A percentile compares a stretch with the other conserved stretches of the same genome.
phyloP scores from a whole-genome alignment of 371 early-diverging fungal species.

The Parasitella parasitica region DNA sequence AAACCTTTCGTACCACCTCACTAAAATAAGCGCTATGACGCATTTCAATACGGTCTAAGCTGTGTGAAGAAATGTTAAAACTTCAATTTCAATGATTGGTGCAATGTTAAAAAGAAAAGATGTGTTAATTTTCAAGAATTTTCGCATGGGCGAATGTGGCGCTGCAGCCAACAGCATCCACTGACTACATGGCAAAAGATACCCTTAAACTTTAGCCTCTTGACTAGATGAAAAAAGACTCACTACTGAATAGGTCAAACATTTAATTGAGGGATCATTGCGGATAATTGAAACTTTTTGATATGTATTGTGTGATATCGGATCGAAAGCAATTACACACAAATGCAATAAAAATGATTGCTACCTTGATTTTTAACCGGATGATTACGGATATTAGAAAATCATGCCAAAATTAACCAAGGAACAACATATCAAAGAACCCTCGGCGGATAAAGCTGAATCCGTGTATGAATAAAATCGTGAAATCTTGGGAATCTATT shows the following conservation, averaged over 20 bases:
- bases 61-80: neutral
- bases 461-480: neutral
- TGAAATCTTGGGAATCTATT: neutral
- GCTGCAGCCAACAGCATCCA: too few relatives aligned
- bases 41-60: neutral
- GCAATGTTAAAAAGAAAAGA: neutral
- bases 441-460: constrained; percentile 3
- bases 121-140: neutral
- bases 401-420: neutral
- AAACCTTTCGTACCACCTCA: neutral
- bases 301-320: neutral
- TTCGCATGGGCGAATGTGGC: too few relatives aligned
- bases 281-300: too few relatives aligned
- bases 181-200: too few relatives aligned
- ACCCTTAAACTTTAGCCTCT: too few relatives aligned
- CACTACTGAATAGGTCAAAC: too few relatives aligned
- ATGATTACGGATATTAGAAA: neutral
- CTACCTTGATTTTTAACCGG: neutral
- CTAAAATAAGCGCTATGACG: neutral
- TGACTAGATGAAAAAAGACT: too few relatives aligned
- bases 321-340: too few relatives aligned
- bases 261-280: too few relatives aligned
- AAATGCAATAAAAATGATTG: neutral
- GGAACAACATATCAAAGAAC: neutral
- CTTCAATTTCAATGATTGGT: neutral